Percentiles rank a stretch among this genome's conserved stretches.
Evolutionary conservation across 441 rosid species (phyloP).

Genomic region (Gossypium armourianum): DNA sequence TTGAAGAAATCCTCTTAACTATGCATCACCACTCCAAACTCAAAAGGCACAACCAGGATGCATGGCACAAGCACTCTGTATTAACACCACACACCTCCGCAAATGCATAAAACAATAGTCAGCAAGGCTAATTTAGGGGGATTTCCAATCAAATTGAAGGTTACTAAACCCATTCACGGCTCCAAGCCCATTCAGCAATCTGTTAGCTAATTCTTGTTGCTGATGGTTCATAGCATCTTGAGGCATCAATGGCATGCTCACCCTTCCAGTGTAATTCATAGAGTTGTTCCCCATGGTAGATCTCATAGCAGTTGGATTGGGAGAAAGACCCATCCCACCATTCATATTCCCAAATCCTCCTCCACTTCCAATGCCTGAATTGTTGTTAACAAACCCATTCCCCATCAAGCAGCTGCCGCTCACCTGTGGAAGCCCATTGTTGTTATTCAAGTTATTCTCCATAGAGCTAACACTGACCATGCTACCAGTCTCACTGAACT

Average conservation of each 20-base stretch:
- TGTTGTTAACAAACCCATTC: slow-evolving; percentile 17
- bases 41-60: slow-evolving; percentile 7
- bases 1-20: neutral
- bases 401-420: slow-evolving; percentile 19
- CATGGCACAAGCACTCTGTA: slow-evolving; percentile 13
- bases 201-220: slow-evolving; percentile 25
- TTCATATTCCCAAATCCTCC: slow-evolving; percentile 19
- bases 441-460: slow-evolving; percentile 17
- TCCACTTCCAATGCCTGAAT: slow-evolving; percentile 18
- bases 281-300: slow-evolving; percentile 21
- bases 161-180: slow-evolving; percentile 24
- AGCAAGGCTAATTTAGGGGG: slow-evolving; percentile 17
- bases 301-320: slow-evolving; percentile 19
- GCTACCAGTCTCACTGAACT: slow-evolving; percentile 20
- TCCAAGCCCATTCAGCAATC: slow-evolving; percentile 25
- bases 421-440: slow-evolving; percentile 19
- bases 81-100: neutral
- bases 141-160: slow-evolving; percentile 27
- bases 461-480: slow-evolving; percentile 17
- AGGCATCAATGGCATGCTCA: slow-evolving; percentile 19
- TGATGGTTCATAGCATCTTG: slow-evolving; percentile 23
- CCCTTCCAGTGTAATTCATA: slow-evolving; percentile 18
- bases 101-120: neutral
- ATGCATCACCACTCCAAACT: slow-evolving; percentile 9
- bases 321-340: slow-evolving; percentile 21